phyloP scores from a whole-genome alignment of 495 filamentous ascomycete genomes.

The Schizothecium vesticola region DNA sequence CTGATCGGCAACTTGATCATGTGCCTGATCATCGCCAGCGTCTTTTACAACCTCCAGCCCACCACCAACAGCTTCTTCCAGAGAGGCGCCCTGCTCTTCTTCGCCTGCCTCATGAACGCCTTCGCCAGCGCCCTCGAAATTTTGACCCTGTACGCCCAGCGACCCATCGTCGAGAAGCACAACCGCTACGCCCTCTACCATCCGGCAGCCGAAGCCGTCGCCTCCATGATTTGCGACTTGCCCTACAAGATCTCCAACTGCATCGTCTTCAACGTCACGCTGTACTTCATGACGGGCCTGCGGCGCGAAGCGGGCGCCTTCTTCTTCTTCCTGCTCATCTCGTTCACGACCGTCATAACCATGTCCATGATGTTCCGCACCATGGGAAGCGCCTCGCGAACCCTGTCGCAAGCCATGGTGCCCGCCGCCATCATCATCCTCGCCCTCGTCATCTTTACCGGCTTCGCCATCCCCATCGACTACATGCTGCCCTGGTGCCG shows the following conservation, averaged over 20 bases:
- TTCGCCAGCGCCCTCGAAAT: slow-evolving; percentile 76
- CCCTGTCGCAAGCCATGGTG: slow-evolving; percentile 77
- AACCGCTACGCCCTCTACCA: slow-evolving; percentile 87
- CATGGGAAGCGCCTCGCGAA: slow-evolving; percentile 73
- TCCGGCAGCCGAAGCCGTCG: slow-evolving; percentile 78
- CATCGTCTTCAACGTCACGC: slow-evolving; percentile 57
- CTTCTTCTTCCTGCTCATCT: slow-evolving; percentile 73
- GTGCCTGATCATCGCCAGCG: slow-evolving; percentile 70
- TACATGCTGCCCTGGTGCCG: slow-evolving; percentile 80
- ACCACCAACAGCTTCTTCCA: slow-evolving; percentile 68
- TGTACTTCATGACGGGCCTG: slow-evolving; percentile 86
- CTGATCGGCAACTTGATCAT: slow-evolving; percentile 70
- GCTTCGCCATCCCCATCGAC: slow-evolving; percentile 73
- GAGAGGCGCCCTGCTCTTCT: slow-evolving; percentile 80
- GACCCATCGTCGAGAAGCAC: slow-evolving; percentile 91
- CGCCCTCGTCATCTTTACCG: slow-evolving; percentile 79
- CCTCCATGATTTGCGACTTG: slow-evolving; percentile 76
- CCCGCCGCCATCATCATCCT: slow-evolving; percentile 79
- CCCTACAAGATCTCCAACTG: slow-evolving; percentile 58
- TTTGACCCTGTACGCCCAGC: slow-evolving; percentile 77
- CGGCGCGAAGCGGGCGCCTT: slow-evolving; percentile 73
- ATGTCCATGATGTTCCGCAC: slow-evolving; percentile 83
- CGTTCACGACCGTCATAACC: slow-evolving; percentile 57
- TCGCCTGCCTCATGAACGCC: slow-evolving; percentile 80
- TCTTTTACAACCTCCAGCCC: slow-evolving; percentile 70